Base-by-base conservation (phyloP, 805 yeast species). In the Zygosaccharomyces kombuchaensis region DNA sequence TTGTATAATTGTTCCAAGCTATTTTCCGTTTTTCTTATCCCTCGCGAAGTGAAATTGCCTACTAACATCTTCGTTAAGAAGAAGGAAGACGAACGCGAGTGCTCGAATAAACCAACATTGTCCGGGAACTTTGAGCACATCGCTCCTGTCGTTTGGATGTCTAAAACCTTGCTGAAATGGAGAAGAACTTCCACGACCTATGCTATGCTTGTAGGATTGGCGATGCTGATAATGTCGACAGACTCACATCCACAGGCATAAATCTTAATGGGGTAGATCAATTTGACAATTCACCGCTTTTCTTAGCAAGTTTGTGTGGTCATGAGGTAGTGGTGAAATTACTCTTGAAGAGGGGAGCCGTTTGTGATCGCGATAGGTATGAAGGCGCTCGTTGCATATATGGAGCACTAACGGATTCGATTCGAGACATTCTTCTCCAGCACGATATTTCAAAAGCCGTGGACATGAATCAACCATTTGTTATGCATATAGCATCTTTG, bases 371-470 rank as follows among this genome's bases (percentile, higher is more conserved):
- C 56, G 91, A 85, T 58, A 81, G 89, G n/a, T 80, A 80, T 57
- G 86, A 84, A 60, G 93, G 95, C 2, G 87, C 83, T 9, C 71
- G 85, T 36, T 84, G 91, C 53, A 72, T 85, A 2, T 84, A 86
- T 57, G 93, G 90, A 2, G 93, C 95, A 0, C 64, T 86, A 45
- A 86, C 75, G 13, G 88, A 84, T 57, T 61, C 69, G 3, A 86
- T 86, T 22, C 64, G 89, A 37, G 73, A 75, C 34, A 60, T 83
- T 16, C 63, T 86, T 42, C 57, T 81, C 14, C 70, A 77, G 34
- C 81, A 72, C 58, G 89, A 84, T 58, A 75, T 84, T 36, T 76
- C 86, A 5, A 85, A 82, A 55, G 78, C 81, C 0, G 82, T 81
- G 12, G 89, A 85, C 60, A 63, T 72, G 10, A 70, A 73, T 10